Evolutionary conservation across 129 eudicot genomes (phyloP).

Genomic region (Chrysanthemum lavandulifolium): DNA sequence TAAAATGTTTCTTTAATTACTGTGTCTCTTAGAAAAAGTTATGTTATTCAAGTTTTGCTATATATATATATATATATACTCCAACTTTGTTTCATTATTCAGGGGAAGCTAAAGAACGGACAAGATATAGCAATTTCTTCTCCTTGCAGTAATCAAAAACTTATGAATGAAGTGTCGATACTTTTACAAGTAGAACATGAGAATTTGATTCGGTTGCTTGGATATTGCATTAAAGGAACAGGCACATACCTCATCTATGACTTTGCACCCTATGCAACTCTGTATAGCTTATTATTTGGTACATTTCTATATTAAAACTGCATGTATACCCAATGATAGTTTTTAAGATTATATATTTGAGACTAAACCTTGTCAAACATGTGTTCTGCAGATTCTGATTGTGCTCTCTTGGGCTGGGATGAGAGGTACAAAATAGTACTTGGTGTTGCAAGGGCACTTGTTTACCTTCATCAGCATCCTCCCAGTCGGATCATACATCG

Average conservation of each 20-base stretch:
- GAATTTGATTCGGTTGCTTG: constrained; percentile 14
- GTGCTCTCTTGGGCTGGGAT: constrained; percentile 22
- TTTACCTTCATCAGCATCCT: constrained; percentile 25
- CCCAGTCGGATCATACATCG: constrained; percentile 16
- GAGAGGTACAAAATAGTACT: constrained; percentile 5
- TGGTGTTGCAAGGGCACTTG: constrained; percentile 24
- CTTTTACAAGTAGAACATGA: constrained; percentile 1
- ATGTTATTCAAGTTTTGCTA: no score
- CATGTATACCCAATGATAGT: no score
- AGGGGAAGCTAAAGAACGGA: constrained; percentile 19
- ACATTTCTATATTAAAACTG: neutral
- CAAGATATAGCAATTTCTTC: constrained; percentile 2
- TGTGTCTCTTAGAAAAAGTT: neutral
- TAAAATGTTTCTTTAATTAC: no score
- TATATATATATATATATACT: no score
- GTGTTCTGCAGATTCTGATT: neutral
- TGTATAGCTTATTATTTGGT: neutral
- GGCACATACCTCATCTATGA: neutral
- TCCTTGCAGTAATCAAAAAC: neutral
- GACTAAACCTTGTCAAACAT: neutral
- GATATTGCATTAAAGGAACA: constrained; percentile 7
- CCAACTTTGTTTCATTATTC: neutral
- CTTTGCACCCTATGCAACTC: neutral
- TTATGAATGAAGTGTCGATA: neutral
- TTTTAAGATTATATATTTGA: neutral